These are phyloP conservation scores for Forsythia viridissima DNA, from an alignment of 257 asterid species.

Conservation along the genomic window DNA sequence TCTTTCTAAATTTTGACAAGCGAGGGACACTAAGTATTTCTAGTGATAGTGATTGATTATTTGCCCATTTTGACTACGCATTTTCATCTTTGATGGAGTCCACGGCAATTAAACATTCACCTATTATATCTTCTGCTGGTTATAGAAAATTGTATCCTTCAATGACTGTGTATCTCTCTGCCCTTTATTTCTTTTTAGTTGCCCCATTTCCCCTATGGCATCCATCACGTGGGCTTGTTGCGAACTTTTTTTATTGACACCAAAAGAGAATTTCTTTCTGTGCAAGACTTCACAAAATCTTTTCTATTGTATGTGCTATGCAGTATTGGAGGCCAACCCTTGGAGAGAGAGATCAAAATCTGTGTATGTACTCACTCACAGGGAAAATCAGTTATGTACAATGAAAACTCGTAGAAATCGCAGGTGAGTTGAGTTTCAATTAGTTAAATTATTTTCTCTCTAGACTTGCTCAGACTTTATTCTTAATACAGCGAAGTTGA, in stretches of 20 bases:
- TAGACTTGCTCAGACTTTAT: slow-evolving; percentile 21
- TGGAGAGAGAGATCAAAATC: slow-evolving; percentile 92
- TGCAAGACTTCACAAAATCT: neutral
- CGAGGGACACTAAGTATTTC: neutral
- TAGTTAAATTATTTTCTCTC: neutral
- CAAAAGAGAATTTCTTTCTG: neutral
- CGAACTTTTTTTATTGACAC: neutral
- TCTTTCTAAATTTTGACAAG: neutral
- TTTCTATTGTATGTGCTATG: slow-evolving; percentile 19
- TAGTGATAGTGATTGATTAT: neutral
- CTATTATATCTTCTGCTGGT: too few relatives aligned
- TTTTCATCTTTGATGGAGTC: neutral
- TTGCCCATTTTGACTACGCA: neutral
- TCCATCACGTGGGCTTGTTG: too few relatives aligned
- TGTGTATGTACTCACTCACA: slow-evolving; percentile 86
- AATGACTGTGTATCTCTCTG: too few relatives aligned
- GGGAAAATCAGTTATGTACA: slow-evolving; percentile 86
- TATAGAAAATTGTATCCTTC: too few relatives aligned
- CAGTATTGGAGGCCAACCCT: slow-evolving; percentile 91
- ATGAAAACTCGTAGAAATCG: slow-evolving; percentile 87
- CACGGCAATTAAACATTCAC: too few relatives aligned
- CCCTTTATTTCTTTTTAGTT: too few relatives aligned
- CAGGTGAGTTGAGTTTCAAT: slow-evolving; percentile 50
- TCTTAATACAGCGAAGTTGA: slow-evolving; percentile 80
- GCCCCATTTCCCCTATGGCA: too few relatives aligned